Conservation (phyloP, 805 yeast genomes). For the Candida succiphila region DNA sequence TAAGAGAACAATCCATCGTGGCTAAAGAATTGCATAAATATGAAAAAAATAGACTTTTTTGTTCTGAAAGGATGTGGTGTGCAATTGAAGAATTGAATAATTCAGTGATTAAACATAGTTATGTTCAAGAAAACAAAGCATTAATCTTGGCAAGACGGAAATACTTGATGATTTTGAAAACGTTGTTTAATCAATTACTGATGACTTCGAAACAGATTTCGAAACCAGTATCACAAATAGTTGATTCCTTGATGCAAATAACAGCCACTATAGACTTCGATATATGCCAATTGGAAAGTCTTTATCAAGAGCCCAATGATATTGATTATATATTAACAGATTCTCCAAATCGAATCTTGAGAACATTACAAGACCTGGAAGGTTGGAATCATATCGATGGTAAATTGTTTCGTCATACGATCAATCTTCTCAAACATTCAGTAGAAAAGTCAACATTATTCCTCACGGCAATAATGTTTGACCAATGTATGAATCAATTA, state of each 20-base stretch:
- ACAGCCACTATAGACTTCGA: conserved; percentile 8
- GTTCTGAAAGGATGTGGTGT: conserved; percentile 29
- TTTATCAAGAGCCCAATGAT: conserved; percentile 39
- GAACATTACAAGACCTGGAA: conserved; percentile 40
- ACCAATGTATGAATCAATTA: conserved; percentile 27
- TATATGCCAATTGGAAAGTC: conserved; percentile 29
- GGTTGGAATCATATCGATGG: conserved; percentile 44
- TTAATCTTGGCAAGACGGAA: conserved; percentile 37
- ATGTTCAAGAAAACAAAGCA: conserved; percentile 33
- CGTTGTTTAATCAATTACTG: conserved; percentile 21
- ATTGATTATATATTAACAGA: conserved; percentile 40
- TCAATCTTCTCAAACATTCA: conserved; percentile 33
- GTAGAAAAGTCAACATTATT: conserved; percentile 45
- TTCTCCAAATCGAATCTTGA: conserved; percentile 34
- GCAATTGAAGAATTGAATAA: conserved; percentile 30
- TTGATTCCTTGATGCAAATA: conserved; percentile 10
- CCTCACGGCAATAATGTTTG: conserved; percentile 46
- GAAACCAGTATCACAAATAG: conserved; percentile 22
- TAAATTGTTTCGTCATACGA: conserved; percentile 27
- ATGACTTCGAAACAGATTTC: no score
- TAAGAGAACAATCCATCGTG: conserved; percentile 37
- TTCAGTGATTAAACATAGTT: conserved; percentile 31
- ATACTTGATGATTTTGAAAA: conserved; percentile 12
- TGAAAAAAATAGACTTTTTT: conserved; percentile 25
- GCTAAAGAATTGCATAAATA: conserved; percentile 26